Percentiles rank a stretch among this genome's conserved stretches.
These are phyloP conservation scores for Flaveria trinervia DNA, from an alignment of 129 eudicot species.

Conservation along the genomic window DNA sequence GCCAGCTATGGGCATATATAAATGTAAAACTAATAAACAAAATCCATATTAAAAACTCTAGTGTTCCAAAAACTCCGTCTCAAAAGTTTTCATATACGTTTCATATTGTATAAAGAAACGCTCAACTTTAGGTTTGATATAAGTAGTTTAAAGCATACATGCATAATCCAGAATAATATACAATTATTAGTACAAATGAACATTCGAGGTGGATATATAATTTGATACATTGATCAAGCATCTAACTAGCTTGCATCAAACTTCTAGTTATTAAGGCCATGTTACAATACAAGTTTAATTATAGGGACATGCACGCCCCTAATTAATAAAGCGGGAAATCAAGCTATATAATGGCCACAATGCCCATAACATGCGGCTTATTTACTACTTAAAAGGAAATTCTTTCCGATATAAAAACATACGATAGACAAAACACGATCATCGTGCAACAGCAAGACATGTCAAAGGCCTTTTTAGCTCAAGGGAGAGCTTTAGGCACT, in stretches of 20 bases:
- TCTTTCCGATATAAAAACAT: not conserved
- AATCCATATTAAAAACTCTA: conserved; percentile 33
- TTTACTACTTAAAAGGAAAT: conserved; percentile 21
- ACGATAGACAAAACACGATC: not conserved
- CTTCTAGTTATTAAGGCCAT: conserved; percentile 24
- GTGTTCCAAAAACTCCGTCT: conserved; percentile 31
- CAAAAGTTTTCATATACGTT: conserved; percentile 11
- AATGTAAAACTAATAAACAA: not conserved
- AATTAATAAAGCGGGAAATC: not conserved
- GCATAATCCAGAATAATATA: too few relatives aligned
- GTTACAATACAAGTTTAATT: conserved; percentile 6
- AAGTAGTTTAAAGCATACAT: too few relatives aligned
- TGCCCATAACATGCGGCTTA: conserved; percentile 13
- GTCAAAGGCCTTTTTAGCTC: conserved; percentile 69
- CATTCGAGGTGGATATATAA: not conserved
- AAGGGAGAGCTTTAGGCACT: conserved; percentile 75
- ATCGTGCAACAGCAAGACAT: conserved; percentile 44
- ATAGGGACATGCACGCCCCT: not conserved
- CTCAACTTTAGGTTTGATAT: too few relatives aligned
- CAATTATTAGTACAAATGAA: not conserved
- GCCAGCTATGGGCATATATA: conserved; percentile 7
- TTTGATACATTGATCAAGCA: conserved; percentile 6
- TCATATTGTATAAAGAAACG: too few relatives aligned
- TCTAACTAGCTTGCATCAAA: conserved; percentile 5
- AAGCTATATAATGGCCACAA: not conserved